phyloP scores from a whole-genome alignment of 225 moss, liverwort and hornwort genomes.

The Bryoerythrophyllum caledonicum region DNA sequence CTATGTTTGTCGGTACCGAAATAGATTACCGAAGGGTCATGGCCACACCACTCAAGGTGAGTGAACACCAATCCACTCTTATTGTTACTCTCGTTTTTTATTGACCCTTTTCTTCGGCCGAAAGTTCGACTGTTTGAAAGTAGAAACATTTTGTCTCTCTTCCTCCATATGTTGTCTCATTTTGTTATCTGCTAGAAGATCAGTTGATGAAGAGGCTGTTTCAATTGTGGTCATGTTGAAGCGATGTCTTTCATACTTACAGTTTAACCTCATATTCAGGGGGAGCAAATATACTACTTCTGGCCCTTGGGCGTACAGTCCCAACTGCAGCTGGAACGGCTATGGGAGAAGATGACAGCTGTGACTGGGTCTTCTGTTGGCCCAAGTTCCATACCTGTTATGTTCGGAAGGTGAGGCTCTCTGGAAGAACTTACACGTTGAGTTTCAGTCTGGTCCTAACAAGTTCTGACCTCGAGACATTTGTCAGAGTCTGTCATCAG shows the following conservation, averaged over 20 bases:
- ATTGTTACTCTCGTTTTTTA: neutral
- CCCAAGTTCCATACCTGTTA: conserved; percentile 66
- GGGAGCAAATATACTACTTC: conserved; percentile 66
- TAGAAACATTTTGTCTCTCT: conserved; percentile 7
- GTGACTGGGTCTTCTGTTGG: conserved; percentile 24
- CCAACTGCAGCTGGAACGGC: conserved; percentile 55
- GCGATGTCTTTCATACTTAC: neutral
- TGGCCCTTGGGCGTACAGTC: conserved; percentile 78
- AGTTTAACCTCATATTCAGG: conserved; percentile 36
- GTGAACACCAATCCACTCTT: neutral
- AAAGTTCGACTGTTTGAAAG: neutral
- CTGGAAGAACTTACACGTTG: conserved; percentile 1
- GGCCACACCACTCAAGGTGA: conserved; percentile 54
- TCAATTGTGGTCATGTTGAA: conserved; percentile 4
- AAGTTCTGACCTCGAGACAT: neutral
- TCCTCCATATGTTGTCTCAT: conserved; percentile 1
- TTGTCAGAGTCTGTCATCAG: neutral
- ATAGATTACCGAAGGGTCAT: conserved; percentile 79
- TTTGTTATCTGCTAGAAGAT: neutral
- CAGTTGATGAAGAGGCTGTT: neutral
- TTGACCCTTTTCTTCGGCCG: neutral
- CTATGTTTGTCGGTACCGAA: conserved; percentile 78
- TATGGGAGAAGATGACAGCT: conserved; percentile 57
- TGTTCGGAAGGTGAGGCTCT: conserved; percentile 86
- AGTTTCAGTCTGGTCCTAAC: neutral